phyloP scores from a whole-genome alignment of 2,329 filamentous ascomycete genomes.

The Botrytis byssoidea region DNA sequence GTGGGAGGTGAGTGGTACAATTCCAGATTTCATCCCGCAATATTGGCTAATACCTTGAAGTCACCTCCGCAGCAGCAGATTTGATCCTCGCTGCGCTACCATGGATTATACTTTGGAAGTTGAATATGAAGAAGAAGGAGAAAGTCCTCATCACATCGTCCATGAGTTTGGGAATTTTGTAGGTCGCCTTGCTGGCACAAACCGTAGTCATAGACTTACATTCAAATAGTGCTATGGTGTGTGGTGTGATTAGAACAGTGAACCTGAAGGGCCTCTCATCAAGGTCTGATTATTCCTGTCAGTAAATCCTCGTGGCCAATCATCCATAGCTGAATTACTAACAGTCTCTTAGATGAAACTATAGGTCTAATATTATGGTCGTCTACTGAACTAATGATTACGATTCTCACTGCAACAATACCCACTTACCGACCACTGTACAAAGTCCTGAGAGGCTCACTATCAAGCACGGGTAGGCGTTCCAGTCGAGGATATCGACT shows the following conservation, averaged over 20 bases:
- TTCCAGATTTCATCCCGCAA: not conserved
- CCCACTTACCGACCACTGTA: constrained; percentile 36
- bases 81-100: constrained; percentile 43
- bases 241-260: not conserved
- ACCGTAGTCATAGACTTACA: not conserved
- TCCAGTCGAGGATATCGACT: not conserved
- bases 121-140: constrained; percentile 42
- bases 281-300: constrained; percentile 11
- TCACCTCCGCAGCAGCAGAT: constrained; percentile 28
- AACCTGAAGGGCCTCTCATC: not conserved
- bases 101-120: constrained; percentile 41
- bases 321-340: not conserved
- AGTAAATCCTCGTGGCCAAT: not conserved
- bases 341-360: constrained; percentile 27
- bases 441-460: not conserved
- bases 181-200: not conserved
- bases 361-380: constrained; percentile 48
- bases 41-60: not conserved
- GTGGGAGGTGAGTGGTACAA: not conserved
- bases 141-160: constrained; percentile 42
- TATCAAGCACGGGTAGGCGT: not conserved
- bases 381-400: constrained; percentile 39
- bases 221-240: not conserved
- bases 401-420: constrained; percentile 39
- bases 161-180: constrained; percentile 38